Percentiles rank a stretch among this genome's conserved stretches.
These are phyloP conservation scores for Solanum habrochaites DNA, from an alignment of 257 asterid species.

Conservation along the genomic window DNA sequence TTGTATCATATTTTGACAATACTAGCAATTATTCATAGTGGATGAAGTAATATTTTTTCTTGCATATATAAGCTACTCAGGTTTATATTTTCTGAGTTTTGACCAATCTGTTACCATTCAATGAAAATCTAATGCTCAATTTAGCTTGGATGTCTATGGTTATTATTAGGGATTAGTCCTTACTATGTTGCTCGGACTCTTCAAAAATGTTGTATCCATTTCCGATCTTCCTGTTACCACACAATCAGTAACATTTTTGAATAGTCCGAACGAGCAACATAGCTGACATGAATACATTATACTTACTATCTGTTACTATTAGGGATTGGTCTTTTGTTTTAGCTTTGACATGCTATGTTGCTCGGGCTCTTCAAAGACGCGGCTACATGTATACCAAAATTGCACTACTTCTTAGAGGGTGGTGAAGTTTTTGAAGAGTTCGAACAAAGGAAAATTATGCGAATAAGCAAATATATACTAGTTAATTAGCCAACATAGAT, in stretches of 20 bases:
- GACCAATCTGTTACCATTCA: not conserved
- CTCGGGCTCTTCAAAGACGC: not conserved
- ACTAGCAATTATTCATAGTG: constrained; percentile 11
- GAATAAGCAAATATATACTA: too few relatives aligned
- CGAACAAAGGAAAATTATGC: too few relatives aligned
- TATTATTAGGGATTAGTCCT: not conserved
- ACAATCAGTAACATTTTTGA: not conserved
- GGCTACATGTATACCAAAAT: fast-evolving
- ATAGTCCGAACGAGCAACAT: not conserved
- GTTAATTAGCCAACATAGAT: too few relatives aligned
- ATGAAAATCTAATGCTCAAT: not conserved
- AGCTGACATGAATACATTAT: not conserved
- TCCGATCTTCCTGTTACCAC: not conserved
- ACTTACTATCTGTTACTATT: not conserved
- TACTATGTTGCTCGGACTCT: not conserved
- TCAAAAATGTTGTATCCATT: not conserved
- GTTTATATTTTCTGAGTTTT: constrained; percentile 4
- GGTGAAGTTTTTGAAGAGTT: too few relatives aligned
- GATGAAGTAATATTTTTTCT: constrained; percentile 7
- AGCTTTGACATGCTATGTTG: not conserved
- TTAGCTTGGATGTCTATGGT: not conserved
- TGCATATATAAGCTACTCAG: constrained; percentile 1
- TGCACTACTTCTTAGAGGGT: not conserved
- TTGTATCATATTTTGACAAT: constrained; percentile 24
- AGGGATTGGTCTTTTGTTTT: not conserved